Percentiles rank a stretch among this genome's conserved stretches.
phyloP scores from a whole-genome alignment of 2,329 filamentous ascomycete species.

The Didymella exigua region DNA sequence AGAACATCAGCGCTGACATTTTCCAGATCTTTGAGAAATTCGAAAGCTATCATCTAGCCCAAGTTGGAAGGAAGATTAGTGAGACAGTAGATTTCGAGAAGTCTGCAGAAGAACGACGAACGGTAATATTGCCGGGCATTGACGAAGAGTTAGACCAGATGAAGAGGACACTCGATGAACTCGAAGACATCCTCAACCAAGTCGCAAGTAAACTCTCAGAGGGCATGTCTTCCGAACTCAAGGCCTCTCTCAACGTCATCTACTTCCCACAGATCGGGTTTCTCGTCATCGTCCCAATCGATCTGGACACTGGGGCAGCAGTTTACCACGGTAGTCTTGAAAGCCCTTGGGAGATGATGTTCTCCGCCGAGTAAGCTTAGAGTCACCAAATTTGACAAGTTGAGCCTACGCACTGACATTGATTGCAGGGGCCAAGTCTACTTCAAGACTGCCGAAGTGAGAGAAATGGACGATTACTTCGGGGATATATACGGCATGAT shows the following conservation, averaged over 20 bases:
- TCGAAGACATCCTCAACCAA: constrained; percentile 73
- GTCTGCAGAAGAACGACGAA: constrained; percentile 72
- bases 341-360: constrained; percentile 77
- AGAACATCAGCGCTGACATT: neutral
- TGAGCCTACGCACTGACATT: neutral
- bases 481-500: constrained; percentile 88
- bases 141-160: constrained; percentile 76
- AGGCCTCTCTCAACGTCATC: constrained; percentile 71
- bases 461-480: constrained; percentile 76
- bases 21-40: constrained; percentile 64
- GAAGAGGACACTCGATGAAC: constrained; percentile 77
- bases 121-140: constrained; percentile 73
- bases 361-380: constrained; percentile 70
- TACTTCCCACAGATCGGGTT: constrained; percentile 94
- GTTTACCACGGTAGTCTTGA: constrained; percentile 66
- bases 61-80: constrained; percentile 72
- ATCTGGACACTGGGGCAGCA: constrained; percentile 63
- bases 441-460: constrained; percentile 86
- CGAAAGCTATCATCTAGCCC: constrained; percentile 63
- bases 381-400: neutral
- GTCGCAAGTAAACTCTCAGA: constrained; percentile 68
- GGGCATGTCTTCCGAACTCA: constrained; percentile 64
- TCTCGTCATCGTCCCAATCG: constrained; percentile 73
- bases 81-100: constrained; percentile 77
- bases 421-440: constrained; percentile 63